These are phyloP conservation scores for Phytophthora sp. DNA, from an alignment of 352 stramenopile genomes.

Conservation along the genomic window DNA sequence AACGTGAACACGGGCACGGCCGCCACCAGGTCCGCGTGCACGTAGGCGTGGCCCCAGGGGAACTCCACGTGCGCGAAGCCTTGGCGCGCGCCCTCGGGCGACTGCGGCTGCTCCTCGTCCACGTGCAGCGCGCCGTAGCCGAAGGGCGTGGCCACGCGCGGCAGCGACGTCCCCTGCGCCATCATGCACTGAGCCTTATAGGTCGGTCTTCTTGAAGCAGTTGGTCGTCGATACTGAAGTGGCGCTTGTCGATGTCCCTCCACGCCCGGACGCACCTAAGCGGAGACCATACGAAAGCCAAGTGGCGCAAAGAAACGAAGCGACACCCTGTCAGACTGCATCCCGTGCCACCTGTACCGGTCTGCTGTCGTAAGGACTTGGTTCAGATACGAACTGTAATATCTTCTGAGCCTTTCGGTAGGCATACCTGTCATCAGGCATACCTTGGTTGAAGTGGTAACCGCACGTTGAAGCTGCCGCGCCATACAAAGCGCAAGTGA, in stretches of 20 bases:
- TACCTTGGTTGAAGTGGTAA: constrained; percentile 27
- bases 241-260: neutral
- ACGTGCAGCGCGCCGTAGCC: constrained; percentile 63
- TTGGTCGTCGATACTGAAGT: constrained; percentile 14
- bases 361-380: no score
- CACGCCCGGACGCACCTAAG: constrained; percentile 11
- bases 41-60: constrained; percentile 75
- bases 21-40: constrained; percentile 64
- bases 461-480: constrained; percentile 14
- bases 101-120: constrained; percentile 22
- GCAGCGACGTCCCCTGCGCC: constrained; percentile 26
- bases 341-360: neutral
- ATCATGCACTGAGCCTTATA: constrained; percentile 23
- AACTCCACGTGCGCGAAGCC: constrained; percentile 75
- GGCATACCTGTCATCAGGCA: constrained; percentile 4
- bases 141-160: constrained; percentile 68
- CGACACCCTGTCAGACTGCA: constrained; percentile 12
- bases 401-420: neutral
- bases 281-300: constrained; percentile 1
- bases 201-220: constrained; percentile 17
- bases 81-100: constrained; percentile 21
- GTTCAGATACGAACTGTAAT: no score
- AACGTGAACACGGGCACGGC: constrained; percentile 75
- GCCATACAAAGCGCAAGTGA: constrained; percentile 14
- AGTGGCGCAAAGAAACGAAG: constrained; percentile 15